Conservation (phyloP, 2,329 filamentous ascomycete species). For the Penicillium italicum region DNA sequence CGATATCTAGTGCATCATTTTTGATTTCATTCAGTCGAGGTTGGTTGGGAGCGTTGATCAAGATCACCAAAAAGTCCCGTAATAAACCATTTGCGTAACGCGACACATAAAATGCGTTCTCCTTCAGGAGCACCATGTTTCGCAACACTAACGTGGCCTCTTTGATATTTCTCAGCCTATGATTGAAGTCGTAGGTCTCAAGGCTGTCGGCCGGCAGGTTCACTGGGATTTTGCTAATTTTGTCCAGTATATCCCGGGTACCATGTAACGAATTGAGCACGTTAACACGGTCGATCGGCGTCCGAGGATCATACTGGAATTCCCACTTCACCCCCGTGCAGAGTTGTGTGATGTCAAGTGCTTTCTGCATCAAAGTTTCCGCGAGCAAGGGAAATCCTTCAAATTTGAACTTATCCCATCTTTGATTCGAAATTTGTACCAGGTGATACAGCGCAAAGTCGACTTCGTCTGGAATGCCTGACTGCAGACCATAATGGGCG, state of each 20-base stretch:
- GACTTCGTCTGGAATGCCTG: conserved; percentile 73
- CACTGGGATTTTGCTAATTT: conserved; percentile 61
- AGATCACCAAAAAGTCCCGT: conserved; percentile 77
- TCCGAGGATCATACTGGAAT: conserved; percentile 63
- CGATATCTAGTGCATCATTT: conserved; percentile 86
- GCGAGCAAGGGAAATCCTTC: conserved; percentile 85
- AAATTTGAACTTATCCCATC: conserved; percentile 93
- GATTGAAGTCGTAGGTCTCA: conserved; percentile 66
- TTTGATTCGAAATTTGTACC: conserved; percentile 91
- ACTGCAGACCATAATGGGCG: conserved; percentile 78
- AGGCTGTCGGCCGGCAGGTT: conserved; percentile 63
- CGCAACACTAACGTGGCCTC: conserved; percentile 84
- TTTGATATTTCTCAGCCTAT: conserved; percentile 70
- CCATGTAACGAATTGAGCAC: conserved; percentile 63
- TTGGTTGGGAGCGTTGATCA: conserved; percentile 70
- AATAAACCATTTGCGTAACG: conserved; percentile 63
- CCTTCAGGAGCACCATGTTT: conserved; percentile 91
- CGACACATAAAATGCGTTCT: conserved; percentile 80
- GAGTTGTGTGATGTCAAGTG: conserved; percentile 70
- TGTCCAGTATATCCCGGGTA: conserved; percentile 68
- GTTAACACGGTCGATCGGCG: conserved; percentile 51
- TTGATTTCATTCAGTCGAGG: conserved; percentile 75
- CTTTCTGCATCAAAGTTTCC: conserved; percentile 82
- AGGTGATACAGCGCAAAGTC: conserved; percentile 91
- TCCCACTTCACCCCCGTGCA: conserved; percentile 83